Base-by-base conservation (phyloP, 2,329 filamentous ascomycete species). In the Trichoderma sp. region DNA sequence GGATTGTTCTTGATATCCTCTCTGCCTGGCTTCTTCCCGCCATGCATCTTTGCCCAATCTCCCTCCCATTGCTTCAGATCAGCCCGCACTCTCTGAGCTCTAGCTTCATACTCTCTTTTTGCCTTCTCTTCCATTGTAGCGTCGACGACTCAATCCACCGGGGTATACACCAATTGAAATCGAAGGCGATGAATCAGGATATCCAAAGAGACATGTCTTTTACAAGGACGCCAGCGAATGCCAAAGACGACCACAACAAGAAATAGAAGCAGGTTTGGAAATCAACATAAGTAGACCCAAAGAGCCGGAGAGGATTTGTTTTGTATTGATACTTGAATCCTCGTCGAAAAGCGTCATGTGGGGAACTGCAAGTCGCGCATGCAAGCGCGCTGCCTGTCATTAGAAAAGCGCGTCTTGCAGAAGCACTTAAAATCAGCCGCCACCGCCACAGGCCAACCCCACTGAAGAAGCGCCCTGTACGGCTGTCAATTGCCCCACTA, bases 1-100 rank as follows among this genome's bases (percentile, higher is more conserved):
- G 86, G 84, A 74, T 92, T 89, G 64, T 85, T 84, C 80, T 93
- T 94, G 82, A 95, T 94, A 75, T 93, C 91, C n/a, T 89, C 86
- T 68, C 91, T 86, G 60, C 85, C 83, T 4, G 92, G 90, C 81
- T 93, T 94, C 71, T 84, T 85, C 61, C 91, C 91, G 37, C 81
- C 82, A 75, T 94, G 85, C 18, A 82, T 77, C 28, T 81, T 81
- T 6, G 87, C 85, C 82, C 92, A 95, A 7, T 86, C 81, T 71
- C 83, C 87, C 77, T 96, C 92, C 89, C 91, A 96, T 72, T 79
- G 78, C 79, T 95, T 95, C 59, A 95, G 81, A 71, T 92, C 88
- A 46, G 83, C 80, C n/a, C 90, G 86, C n/a, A 94, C 81, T 60
- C 83, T 76, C 71, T 83, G 82, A 14, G 84, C 84, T 74, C 84